A percentile compares a stretch with the other conserved stretches of the same genome.
phyloP scores from a whole-genome alignment of 805 yeast genomes.

The Cephaloascus albidus region DNA sequence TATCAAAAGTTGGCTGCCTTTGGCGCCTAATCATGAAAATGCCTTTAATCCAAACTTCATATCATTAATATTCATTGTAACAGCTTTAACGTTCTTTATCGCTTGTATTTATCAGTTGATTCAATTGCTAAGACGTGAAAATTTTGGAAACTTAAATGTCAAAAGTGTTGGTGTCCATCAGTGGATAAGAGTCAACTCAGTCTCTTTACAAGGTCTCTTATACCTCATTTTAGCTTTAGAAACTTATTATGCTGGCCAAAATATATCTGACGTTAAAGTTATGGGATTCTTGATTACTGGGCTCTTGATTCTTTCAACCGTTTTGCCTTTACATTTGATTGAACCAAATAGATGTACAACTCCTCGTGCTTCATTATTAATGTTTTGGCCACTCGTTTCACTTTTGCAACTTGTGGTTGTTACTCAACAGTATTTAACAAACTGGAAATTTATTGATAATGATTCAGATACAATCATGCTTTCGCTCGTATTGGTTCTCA shows the following conservation, averaged over 20 bases:
- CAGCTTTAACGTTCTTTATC: background rate
- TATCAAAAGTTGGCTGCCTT: background rate
- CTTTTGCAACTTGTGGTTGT: background rate
- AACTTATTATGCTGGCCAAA: background rate
- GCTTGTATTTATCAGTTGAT: background rate
- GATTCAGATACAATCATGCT: background rate
- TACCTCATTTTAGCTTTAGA: background rate
- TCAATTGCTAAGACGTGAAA: background rate
- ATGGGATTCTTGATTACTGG: background rate
- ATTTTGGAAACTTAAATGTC: background rate
- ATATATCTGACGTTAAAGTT: background rate
- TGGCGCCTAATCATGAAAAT: background rate
- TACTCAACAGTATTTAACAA: background rate
- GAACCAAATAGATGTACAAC: slow-evolving; percentile 30
- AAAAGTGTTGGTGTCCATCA: background rate
- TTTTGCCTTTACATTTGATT: slow-evolving; percentile 31
- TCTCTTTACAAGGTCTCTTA: background rate
- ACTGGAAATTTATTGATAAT: background rate
- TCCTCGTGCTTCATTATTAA: slow-evolving; percentile 25
- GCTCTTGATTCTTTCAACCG: slow-evolving; percentile 8
- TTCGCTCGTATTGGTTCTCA: background rate
- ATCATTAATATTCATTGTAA: background rate
- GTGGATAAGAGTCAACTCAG: background rate
- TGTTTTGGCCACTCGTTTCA: slow-evolving; percentile 27
- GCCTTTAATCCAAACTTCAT: background rate